Conservation (phyloP, 2,329 filamentous ascomycete species). For the Botryosphaeria dothidea region DNA sequence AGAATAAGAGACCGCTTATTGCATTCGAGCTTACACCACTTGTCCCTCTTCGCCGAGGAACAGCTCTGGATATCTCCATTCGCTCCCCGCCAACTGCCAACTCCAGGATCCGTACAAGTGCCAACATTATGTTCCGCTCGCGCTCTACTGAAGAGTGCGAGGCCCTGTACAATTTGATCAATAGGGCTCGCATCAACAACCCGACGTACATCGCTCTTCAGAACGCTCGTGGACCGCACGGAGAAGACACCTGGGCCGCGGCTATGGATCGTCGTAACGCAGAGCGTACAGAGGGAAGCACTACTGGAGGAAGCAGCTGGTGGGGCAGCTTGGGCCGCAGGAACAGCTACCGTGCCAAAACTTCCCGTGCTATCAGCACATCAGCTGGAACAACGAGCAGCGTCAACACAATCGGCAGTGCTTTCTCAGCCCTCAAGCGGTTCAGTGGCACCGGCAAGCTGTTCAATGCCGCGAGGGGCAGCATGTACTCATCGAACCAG, state of each 20-base stretch:
- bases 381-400: constrained; percentile 72
- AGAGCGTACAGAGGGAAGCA: constrained; percentile 42
- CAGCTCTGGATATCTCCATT: constrained; percentile 89
- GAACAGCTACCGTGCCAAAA: constrained; percentile 56
- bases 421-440: constrained; percentile 74
- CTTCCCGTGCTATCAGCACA: constrained; percentile 55
- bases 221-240: constrained; percentile 65
- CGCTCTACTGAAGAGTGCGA: constrained; percentile 75
- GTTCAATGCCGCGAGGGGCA: constrained; percentile 55
- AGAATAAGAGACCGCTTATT: constrained; percentile 53
- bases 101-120: constrained; percentile 66
- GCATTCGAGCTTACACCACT: constrained; percentile 87
- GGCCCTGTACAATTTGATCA: constrained; percentile 80
- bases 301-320: constrained; percentile 51
- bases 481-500: constrained; percentile 43
- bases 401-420: constrained; percentile 73
- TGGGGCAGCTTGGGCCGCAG: constrained; percentile 50
- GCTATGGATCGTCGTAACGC: constrained; percentile 54
- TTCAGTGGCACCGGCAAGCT: constrained; percentile 64
- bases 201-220: constrained; percentile 81
- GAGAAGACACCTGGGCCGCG: constrained; percentile 49
- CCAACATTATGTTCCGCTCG: constrained; percentile 90
- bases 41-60: constrained; percentile 87
- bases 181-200: constrained; percentile 87
- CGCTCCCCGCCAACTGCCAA: constrained; percentile 78